Percentiles rank a stretch among this genome's conserved stretches.
phyloP scores from a whole-genome alignment of 768 basidiomycete genomes.

The Collybia sp. region DNA sequence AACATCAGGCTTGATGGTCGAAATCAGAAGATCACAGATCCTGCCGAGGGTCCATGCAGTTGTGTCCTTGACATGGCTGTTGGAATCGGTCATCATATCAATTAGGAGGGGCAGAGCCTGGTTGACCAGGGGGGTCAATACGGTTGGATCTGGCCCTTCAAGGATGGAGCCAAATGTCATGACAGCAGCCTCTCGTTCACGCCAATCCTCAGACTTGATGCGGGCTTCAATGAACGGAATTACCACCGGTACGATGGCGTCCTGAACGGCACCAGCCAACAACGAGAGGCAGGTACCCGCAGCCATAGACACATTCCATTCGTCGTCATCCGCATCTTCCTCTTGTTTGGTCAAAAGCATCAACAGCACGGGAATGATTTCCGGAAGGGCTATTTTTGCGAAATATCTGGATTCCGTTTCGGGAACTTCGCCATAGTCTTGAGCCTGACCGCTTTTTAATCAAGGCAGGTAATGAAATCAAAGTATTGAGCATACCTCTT shows the following conservation, averaged over 20 bases:
- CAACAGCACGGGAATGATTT: constrained; percentile 91
- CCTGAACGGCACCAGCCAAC: constrained; percentile 86
- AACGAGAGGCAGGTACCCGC: constrained; percentile 88
- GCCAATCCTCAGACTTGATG: constrained; percentile 92
- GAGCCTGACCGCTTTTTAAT: constrained; percentile 49
- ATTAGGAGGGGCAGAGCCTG: constrained; percentile 94
- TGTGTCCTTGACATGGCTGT: constrained; percentile 90
- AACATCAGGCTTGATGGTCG: constrained; percentile 83
- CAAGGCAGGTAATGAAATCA: background rate
- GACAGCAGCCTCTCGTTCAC: constrained; percentile 91
- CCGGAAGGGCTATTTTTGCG: constrained; percentile 90
- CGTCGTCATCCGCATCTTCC: constrained; percentile 96
- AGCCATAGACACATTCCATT: constrained; percentile 99
- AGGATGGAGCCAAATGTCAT: constrained; percentile 99
- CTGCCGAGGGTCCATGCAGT: constrained; percentile 97
- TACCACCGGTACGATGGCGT: constrained; percentile 85
- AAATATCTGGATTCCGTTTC: constrained; percentile 87
- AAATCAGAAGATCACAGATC: constrained; percentile 86
- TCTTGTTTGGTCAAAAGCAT: constrained; percentile 88
- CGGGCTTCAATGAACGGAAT: constrained; percentile 98
- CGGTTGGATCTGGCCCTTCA: constrained; percentile 87
- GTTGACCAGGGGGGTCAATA: constrained; percentile 86
- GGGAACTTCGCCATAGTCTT: constrained; percentile 84
- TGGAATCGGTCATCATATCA: constrained; percentile 88
- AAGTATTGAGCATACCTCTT: constrained; percentile 56